These are phyloP conservation scores for Xerocomus potaroensis DNA, from an alignment of 768 basidiomycete genomes.

Conservation along the genomic window DNA sequence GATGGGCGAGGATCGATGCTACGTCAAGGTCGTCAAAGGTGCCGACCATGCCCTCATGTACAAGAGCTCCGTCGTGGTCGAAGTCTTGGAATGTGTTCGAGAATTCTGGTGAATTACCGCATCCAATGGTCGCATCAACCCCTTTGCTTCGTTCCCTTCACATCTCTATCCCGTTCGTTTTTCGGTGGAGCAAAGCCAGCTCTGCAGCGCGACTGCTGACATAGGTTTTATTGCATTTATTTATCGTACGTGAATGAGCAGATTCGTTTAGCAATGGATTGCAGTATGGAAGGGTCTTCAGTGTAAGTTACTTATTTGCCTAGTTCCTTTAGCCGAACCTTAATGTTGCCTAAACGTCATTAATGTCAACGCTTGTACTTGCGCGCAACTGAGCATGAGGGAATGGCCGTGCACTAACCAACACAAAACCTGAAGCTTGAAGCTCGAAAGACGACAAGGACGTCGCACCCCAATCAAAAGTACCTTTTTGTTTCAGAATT, in stretches of 20 bases:
- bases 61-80: slow-evolving; percentile 79
- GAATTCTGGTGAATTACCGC: slow-evolving; percentile 44
- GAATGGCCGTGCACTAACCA: no score
- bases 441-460: no score
- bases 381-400: not conserved
- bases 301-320: slow-evolving; percentile 25
- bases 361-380: slow-evolving; percentile 29
- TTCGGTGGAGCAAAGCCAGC: slow-evolving; percentile 15
- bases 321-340: slow-evolving; percentile 21
- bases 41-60: slow-evolving; percentile 96
- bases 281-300: slow-evolving; percentile 29
- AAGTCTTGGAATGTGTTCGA: slow-evolving; percentile 70
- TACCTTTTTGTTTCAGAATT: no score
- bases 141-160: slow-evolving; percentile 19
- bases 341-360: slow-evolving; percentile 25
- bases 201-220: slow-evolving; percentile 4
- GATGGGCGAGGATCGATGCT: slow-evolving; percentile 72
- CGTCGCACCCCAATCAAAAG: no score
- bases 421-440: no score
- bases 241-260: slow-evolving; percentile 16
- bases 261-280: slow-evolving; percentile 15
- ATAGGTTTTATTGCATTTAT: slow-evolving; percentile 15
- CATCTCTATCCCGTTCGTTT: slow-evolving; percentile 6
- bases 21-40: slow-evolving; percentile 77
- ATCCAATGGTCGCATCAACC: slow-evolving; percentile 5